These are phyloP conservation scores for Skeletonema tropicum DNA, from an alignment of 108 stramenopile genomes.

Conservation along the genomic window DNA sequence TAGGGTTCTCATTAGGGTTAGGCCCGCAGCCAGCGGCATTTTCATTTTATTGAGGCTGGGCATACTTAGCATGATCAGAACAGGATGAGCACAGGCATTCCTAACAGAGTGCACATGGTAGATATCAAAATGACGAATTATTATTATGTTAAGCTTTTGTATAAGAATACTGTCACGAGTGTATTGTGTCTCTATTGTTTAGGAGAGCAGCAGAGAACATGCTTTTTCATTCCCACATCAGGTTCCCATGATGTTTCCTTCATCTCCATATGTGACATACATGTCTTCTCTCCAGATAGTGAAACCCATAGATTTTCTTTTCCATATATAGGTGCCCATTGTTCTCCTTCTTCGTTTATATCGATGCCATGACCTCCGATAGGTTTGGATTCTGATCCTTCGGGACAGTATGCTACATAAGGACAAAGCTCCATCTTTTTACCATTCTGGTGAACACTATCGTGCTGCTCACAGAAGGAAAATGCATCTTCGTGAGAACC, in stretches of 20 bases:
- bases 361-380: conserved; percentile 27
- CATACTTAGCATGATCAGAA: too few relatives aligned
- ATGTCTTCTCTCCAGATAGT: conserved; percentile 16
- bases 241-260: conserved; percentile 38
- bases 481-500: conserved; percentile 36
- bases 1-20: too few relatives aligned
- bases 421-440: conserved; percentile 50
- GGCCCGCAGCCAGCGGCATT: too few relatives aligned
- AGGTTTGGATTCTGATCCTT: conserved; percentile 26
- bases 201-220: conserved; percentile 39
- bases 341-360: conserved; percentile 27
- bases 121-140: too few relatives aligned
- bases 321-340: conserved; percentile 45
- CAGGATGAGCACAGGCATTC: too few relatives aligned
- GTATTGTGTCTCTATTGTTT: not conserved
- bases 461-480: conserved; percentile 26
- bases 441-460: conserved; percentile 6
- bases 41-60: too few relatives aligned
- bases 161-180: not conserved
- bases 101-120: too few relatives aligned
- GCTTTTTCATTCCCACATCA: conserved; percentile 42
- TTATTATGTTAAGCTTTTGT: too few relatives aligned
- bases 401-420: conserved; percentile 43
- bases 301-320: conserved; percentile 38
- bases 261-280: conserved; percentile 29